Evolutionary conservation across 768 basidiomycete genomes (phyloP), one percentile per base, ranked within the genome.

Genomic region (Russula compacta): DNA sequence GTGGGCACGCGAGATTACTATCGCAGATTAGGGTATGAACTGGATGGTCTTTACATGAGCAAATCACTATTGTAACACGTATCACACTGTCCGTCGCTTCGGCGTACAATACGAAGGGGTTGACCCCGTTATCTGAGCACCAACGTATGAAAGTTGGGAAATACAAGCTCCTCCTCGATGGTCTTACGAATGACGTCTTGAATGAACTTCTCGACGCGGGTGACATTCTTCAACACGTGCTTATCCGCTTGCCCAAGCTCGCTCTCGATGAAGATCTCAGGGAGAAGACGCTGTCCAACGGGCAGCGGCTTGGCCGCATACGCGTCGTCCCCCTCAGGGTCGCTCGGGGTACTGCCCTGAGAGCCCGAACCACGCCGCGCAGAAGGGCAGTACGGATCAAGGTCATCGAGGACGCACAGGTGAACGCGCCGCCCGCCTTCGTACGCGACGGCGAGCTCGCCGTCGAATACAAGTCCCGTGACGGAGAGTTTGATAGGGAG

Each of bases 1-100:
- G 94, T 99, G 62, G 97, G 97, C 19, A 98, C 97, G 12, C 81
- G 97, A 69, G 94, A 95, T 72, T 99, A 99, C 73, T 99, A 98
- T 73, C 83, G 92, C 60, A 86, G 92, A 71, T 75, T 98, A 58
- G 95, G 95, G 7, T 98, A 98, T 73, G 85, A 88, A 73, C 77
- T 98, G 58, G 95, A 98, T 69, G 95, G 95, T 0, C 94, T 94
- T 19, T 99, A 98, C 73, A 99, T 99, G 95, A 92, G 88, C 78
- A 97, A 97, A 74, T 79, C 79, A 78, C 68, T 83, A 71, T 67
- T 58, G 50, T 71, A 49, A 58, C 40, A 35, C 42, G 54, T 56
- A 64, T 24, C 44, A 35, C 47, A 35, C 36, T 33, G 36, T 47
- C 36, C 32, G n/a, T 42, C 40, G 9, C 42, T 4, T 21, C 33